Percentiles rank a stretch among this genome's conserved stretches.
phyloP scores from a whole-genome alignment of 768 basidiomycete genomes.

The Hericium rajendrae region DNA sequence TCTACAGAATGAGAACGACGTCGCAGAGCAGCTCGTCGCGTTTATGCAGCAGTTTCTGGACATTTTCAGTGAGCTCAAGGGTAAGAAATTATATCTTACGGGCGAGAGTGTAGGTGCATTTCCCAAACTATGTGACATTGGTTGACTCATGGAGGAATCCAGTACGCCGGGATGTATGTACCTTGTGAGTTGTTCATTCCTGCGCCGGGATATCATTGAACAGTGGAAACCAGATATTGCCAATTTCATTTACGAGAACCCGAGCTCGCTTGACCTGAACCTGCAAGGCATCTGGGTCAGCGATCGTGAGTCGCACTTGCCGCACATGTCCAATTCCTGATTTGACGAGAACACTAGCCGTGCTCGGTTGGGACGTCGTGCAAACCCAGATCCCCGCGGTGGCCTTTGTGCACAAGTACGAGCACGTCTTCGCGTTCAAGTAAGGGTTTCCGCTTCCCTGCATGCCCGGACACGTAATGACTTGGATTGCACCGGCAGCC shows the following conservation, averaged over 20 bases:
- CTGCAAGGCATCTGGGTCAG: slow-evolving; percentile 66
- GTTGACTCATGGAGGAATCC: neutral
- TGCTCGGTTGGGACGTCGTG: slow-evolving; percentile 53
- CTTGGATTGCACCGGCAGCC: slow-evolving; percentile 26
- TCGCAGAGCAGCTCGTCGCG: slow-evolving; percentile 46
- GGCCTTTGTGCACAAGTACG: slow-evolving; percentile 62
- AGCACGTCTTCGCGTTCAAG: slow-evolving; percentile 65
- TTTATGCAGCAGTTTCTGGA: slow-evolving; percentile 71
- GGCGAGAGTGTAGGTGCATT: slow-evolving; percentile 60
- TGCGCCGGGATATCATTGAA: neutral
- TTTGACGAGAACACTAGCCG: slow-evolving; percentile 26
- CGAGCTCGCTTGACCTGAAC: slow-evolving; percentile 39
- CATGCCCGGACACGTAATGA: neutral
- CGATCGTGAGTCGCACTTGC: slow-evolving; percentile 47
- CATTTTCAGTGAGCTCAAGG: slow-evolving; percentile 64
- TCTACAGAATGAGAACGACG: slow-evolving; percentile 39
- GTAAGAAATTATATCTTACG: slow-evolving; percentile 58
- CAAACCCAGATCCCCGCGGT: slow-evolving; percentile 67
- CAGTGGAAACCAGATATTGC: slow-evolving; percentile 46
- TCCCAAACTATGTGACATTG: neutral
- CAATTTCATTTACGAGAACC: slow-evolving; percentile 59
- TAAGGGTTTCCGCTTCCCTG: slow-evolving; percentile 20
- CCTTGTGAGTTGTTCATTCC: slow-evolving; percentile 36
- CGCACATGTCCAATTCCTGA: neutral
- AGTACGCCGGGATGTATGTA: slow-evolving; percentile 71